Evolutionary conservation across 495 filamentous ascomycete species (phyloP), one percentile per base, ranked within the genome.

Genomic region (Annulohypoxylon maeteangense): DNA sequence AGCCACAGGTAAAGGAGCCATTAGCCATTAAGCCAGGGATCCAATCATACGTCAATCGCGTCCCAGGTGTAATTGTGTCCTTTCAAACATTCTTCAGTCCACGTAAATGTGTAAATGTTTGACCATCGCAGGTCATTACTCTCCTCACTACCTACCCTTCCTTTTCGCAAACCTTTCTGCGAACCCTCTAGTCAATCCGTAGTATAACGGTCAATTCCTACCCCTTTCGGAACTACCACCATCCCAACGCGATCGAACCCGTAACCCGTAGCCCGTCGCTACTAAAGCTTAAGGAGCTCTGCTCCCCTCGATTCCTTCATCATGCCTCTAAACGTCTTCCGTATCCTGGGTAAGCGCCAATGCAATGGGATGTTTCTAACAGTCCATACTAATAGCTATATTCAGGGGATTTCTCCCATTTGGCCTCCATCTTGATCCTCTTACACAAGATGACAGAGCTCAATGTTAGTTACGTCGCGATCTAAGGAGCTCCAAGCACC

Each of bases 401-500:
- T 51, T 71, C 74, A 97, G 94, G 88, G 75, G 95, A 99, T 85
- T 88, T 99, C 74, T 98, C 93, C 82, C 95, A 99, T 84, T 83
- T 98, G 70, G 86, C 92, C 38, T 98, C 96, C 38, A 96, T 99
- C 78, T 84, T 97, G 68, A 97, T 99, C 63, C 88, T 99, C 32
- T 83, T 99, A 44, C 92, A 94, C 76, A 99, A 99, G 85, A 99
- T 99, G 92, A 90, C 89, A 74, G 89, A 90, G 72, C 91, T 94
- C 34, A 95, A 91, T 78, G 95, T 98, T 84, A 62, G 86, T 78
- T 40, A 45, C 70, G n/a, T 20, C 23, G n/a, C 27, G 8, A 25
- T 42, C 38, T 44, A 47, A 62, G 59, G 31, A 40, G 25, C 44
- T 45, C 29, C 4, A 14, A 7, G 62, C 51, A 34, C 47, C 48